These are phyloP conservation scores for Astrothelium subdiscretum DNA, from an alignment of 495 filamentous ascomycete genomes.

Conservation along the genomic window DNA sequence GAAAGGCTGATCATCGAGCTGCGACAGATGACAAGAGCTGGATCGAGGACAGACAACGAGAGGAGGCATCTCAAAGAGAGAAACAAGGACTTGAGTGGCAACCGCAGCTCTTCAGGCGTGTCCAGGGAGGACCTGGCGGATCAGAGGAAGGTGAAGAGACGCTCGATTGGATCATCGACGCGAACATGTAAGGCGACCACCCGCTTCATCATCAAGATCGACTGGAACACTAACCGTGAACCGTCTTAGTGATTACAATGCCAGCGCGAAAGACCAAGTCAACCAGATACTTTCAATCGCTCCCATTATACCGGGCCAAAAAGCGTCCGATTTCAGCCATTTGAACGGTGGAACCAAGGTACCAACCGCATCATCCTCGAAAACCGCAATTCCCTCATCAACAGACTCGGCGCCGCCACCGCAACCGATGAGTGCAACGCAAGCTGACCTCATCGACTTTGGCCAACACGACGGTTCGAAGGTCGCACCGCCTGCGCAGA, in stretches of 20 bases:
- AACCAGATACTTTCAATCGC: slow-evolving; percentile 80
- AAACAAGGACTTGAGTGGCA: slow-evolving; percentile 83
- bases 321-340: background rate
- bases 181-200: slow-evolving; percentile 55
- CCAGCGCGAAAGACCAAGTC: slow-evolving; percentile 57
- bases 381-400: background rate
- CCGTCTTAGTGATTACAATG: slow-evolving; percentile 1
- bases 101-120: slow-evolving; percentile 67
- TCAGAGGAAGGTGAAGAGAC: slow-evolving; percentile 74
- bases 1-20: slow-evolving; percentile 69
- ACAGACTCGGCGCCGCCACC: background rate
- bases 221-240: background rate
- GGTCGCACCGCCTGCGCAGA: background rate
- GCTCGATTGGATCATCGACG: slow-evolving; percentile 90
- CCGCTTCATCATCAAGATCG: background rate
- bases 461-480: slow-evolving; percentile 16
- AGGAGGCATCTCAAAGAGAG: slow-evolving; percentile 70
- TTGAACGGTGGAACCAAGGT: background rate
- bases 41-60: slow-evolving; percentile 83
- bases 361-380: background rate
- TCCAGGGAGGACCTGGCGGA: slow-evolving; percentile 60
- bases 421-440: slow-evolving; percentile 8
- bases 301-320: slow-evolving; percentile 71
- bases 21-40: slow-evolving; percentile 93
- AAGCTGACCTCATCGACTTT: slow-evolving; percentile 17